Conservation (phyloP, 2,329 filamentous ascomycete species). For the Dissoconium aciculare region DNA sequence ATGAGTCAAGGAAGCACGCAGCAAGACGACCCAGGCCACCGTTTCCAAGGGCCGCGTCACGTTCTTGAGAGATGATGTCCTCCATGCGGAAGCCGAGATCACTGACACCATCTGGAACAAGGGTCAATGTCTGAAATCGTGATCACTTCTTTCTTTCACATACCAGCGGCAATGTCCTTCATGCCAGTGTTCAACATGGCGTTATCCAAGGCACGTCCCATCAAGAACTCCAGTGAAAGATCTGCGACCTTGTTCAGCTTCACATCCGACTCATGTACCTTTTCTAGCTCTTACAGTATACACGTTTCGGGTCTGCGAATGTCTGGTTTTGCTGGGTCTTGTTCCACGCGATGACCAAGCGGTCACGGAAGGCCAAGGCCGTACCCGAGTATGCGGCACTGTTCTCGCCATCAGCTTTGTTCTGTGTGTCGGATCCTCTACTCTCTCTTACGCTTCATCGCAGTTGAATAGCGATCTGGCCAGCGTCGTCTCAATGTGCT, state of each 20-base stretch:
- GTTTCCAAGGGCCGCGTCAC: constrained; percentile 91
- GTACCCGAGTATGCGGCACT: constrained; percentile 81
- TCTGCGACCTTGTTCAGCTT: constrained; percentile 32
- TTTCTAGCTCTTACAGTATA: constrained; percentile 53
- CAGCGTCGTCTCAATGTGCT: constrained; percentile 90
- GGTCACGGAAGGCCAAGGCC: constrained; percentile 81
- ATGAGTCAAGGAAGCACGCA: constrained; percentile 90
- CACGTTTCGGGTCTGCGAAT: constrained; percentile 73
- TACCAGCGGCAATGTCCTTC: constrained; percentile 72
- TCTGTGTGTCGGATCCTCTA: neutral
- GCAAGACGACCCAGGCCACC: constrained; percentile 88
- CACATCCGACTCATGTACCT: neutral
- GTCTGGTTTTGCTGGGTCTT: constrained; percentile 95
- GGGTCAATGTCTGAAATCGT: constrained; percentile 7
- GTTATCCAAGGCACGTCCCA: constrained; percentile 94
- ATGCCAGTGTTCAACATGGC: constrained; percentile 91
- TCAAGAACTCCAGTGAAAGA: constrained; percentile 90
- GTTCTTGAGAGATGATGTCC: constrained; percentile 85
- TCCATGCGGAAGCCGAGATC: constrained; percentile 96
- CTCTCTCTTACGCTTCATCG: constrained; percentile 51
- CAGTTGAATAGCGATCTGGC: constrained; percentile 97
- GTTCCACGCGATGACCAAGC: constrained; percentile 92
- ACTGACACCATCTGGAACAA: constrained; percentile 52
- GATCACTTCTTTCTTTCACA: constrained; percentile 16
- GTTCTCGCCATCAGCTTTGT: constrained; percentile 4